Evolutionary conservation across 257 asterid genomes (phyloP).

Genomic region (Nicotiana knightiana): DNA sequence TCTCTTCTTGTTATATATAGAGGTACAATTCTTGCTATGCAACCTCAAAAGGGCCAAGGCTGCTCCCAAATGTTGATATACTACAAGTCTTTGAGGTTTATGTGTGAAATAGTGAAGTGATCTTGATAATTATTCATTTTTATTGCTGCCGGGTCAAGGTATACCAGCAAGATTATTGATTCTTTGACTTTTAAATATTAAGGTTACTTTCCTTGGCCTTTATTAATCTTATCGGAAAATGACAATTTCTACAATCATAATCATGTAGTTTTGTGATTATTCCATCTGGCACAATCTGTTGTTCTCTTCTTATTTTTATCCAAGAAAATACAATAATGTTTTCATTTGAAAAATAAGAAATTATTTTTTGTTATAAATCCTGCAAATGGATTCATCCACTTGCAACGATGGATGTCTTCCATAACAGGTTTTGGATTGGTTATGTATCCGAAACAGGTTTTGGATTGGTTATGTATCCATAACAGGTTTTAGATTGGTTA

Average conservation of each 20-base stretch:
- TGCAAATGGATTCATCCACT: too few species aligned
- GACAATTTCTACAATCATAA: not conserved
- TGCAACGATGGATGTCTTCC: too few species aligned
- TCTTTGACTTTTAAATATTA: not conserved
- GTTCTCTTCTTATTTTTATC: not conserved
- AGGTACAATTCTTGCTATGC: not conserved
- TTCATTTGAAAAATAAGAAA: not conserved
- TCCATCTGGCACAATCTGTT: not conserved
- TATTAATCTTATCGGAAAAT: not conserved
- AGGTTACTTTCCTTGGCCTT: not conserved
- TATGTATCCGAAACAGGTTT: too few species aligned
- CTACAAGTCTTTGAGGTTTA: not conserved
- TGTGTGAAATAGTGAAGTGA: not conserved
- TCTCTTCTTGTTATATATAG: not conserved
- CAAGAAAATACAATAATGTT: not conserved
- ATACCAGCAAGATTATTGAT: not conserved
- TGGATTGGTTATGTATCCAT: too few species aligned
- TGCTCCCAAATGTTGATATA: not conserved
- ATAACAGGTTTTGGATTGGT: too few species aligned
- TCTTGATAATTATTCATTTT: not conserved
- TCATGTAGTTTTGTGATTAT: not conserved
- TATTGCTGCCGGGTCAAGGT: not conserved
- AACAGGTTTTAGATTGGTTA: too few species aligned
- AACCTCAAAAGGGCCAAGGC: too few species aligned
- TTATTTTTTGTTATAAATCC: too few species aligned